These are phyloP conservation scores for Heliocybe sulcata DNA, from an alignment of 1,284 basidiomycete genomes.

Conservation along the genomic window DNA sequence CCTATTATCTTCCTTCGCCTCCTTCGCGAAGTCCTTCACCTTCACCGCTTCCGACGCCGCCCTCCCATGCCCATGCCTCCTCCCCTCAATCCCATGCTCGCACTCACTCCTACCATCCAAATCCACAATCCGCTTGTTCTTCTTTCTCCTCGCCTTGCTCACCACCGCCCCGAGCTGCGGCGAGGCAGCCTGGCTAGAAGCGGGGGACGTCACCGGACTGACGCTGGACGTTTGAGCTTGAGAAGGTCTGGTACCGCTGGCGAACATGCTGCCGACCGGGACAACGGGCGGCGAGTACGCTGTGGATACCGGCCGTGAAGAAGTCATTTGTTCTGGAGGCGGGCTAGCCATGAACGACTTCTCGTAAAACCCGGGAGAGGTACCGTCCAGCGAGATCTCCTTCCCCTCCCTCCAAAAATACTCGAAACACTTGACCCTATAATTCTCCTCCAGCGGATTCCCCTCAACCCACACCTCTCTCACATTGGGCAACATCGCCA, in stretches of 20 bases:
- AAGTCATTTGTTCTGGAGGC: constrained; percentile 43
- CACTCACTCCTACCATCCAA: constrained; percentile 38
- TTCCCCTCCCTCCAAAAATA: constrained; percentile 80
- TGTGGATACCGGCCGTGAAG: constrained; percentile 38
- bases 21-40: not conserved
- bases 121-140: constrained; percentile 64
- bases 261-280: constrained; percentile 33
- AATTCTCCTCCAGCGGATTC: constrained; percentile 78
- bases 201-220: constrained; percentile 25
- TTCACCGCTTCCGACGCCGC: constrained; percentile 1
- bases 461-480: constrained; percentile 73
- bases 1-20: not conserved
- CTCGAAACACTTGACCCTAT: constrained; percentile 74
- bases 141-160: constrained; percentile 46
- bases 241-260: constrained; percentile 13
- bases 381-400: constrained; percentile 68
- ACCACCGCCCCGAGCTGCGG: constrained; percentile 25
- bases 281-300: constrained; percentile 51
- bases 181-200: constrained; percentile 34
- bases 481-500: constrained; percentile 76
- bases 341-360: constrained; percentile 46
- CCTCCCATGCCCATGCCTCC: constrained; percentile 12
- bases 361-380: constrained; percentile 72
- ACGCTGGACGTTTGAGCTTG: constrained; percentile 16
- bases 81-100: constrained; percentile 17